phyloP scores from a whole-genome alignment of 192 early-diverging fungal species.

The Umbelopsis sp. region DNA sequence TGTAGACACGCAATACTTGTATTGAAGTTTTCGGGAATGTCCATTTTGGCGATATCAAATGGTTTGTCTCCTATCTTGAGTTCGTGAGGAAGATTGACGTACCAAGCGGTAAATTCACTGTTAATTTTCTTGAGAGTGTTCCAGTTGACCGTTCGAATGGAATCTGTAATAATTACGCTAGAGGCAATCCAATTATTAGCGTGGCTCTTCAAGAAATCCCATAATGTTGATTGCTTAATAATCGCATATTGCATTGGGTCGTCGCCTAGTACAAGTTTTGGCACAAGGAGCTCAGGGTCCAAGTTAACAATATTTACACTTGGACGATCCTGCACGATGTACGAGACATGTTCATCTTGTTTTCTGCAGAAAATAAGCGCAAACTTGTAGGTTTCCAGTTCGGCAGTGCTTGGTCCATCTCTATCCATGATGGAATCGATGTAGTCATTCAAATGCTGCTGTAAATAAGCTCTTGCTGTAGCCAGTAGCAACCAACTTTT shows the following conservation, averaged over 20 bases:
- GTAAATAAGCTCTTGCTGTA: not conserved
- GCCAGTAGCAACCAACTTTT: not conserved
- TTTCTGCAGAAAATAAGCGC: not conserved
- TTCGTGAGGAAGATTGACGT: not conserved
- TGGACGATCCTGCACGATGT: not conserved
- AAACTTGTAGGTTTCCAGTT: constrained; percentile 8
- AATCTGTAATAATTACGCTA: not conserved
- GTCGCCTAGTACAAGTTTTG: not conserved
- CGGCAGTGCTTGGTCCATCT: not conserved
- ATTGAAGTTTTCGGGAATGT: not conserved
- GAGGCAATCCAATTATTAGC: not conserved
- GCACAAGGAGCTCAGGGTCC: not conserved
- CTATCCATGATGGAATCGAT: not conserved
- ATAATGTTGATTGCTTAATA: not conserved
- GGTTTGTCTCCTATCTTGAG: constrained; percentile 1
- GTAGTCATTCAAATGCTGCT: not conserved
- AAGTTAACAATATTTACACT: not conserved
- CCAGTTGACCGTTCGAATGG: not conserved
- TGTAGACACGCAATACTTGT: not conserved
- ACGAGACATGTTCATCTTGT: not conserved
- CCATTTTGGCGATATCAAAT: not conserved
- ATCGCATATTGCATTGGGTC: not conserved
- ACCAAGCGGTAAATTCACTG: not conserved
- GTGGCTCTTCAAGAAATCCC: not conserved
- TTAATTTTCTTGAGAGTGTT: not conserved